phyloP scores from a whole-genome alignment of 192 early-diverging fungal genomes.

The Mortierella antarctica region DNA sequence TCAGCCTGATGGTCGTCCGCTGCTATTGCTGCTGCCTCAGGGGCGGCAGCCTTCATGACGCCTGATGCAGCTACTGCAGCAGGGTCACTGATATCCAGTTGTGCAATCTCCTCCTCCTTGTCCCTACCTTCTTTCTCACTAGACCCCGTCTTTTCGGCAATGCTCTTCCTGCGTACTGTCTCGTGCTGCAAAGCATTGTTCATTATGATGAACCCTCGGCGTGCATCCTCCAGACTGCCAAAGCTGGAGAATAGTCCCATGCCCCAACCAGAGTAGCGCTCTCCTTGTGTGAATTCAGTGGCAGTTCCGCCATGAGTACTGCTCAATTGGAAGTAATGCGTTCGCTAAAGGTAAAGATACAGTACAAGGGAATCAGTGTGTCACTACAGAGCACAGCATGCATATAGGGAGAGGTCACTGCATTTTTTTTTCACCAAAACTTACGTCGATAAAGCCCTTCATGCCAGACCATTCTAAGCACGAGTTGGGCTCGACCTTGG shows the following conservation, averaged over 20 bases:
- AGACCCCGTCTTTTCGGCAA: conserved; percentile 6
- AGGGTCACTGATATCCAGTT: conserved; percentile 32
- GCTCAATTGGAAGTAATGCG: conserved; percentile 40
- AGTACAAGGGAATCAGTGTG: neutral
- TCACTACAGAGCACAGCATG: too few relatives aligned
- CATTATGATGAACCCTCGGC: conserved; percentile 23
- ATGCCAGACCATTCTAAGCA: conserved; percentile 31
- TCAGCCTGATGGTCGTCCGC: neutral
- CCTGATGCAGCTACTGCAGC: conserved; percentile 16
- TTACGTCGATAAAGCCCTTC: conserved; percentile 24
- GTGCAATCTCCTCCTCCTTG: conserved; percentile 11
- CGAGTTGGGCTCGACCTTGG: conserved; percentile 28
- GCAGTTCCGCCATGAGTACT: conserved; percentile 6
- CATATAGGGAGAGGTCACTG: too few relatives aligned
- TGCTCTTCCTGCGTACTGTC: conserved; percentile 6
- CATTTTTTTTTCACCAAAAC: neutral
- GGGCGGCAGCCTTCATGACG: neutral
- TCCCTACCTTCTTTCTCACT: neutral
- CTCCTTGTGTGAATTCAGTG: conserved; percentile 41
- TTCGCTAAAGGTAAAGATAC: conserved; percentile 16
- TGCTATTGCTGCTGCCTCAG: neutral
- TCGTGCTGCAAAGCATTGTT: conserved; percentile 31
- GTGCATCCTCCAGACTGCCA: conserved; percentile 19
- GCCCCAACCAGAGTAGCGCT: conserved; percentile 26
- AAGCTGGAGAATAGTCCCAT: conserved; percentile 1